A percentile compares a stretch with the other conserved stretches of the same genome.
phyloP scores from a whole-genome alignment of 2,329 filamentous ascomycete species.

The Calonectria pseudoturangicola region DNA sequence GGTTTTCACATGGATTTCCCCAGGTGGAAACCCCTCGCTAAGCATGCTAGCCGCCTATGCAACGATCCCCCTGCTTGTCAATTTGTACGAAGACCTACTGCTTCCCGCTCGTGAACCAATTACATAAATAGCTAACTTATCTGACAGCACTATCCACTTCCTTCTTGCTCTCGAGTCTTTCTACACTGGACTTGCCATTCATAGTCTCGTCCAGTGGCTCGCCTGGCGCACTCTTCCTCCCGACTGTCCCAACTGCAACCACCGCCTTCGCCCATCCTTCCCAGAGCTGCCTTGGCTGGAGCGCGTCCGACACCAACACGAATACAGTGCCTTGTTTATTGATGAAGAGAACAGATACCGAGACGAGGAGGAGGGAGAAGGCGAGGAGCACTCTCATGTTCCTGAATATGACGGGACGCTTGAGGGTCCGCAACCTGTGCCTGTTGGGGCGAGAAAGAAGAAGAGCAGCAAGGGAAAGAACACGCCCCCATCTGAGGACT shows the following conservation, averaged over 20 bases:
- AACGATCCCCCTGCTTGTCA: slow-evolving; percentile 64
- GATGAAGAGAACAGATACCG: slow-evolving; percentile 54
- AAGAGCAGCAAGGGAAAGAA: slow-evolving; percentile 51
- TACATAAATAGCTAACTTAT: slow-evolving; percentile 25
- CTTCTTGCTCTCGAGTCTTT: slow-evolving; percentile 61
- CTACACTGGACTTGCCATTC: slow-evolving; percentile 63
- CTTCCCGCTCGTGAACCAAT: neutral
- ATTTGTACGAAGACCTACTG: slow-evolving; percentile 59
- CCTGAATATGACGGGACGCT: slow-evolving; percentile 21
- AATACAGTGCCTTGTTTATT: slow-evolving; percentile 49
- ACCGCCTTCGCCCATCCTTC: slow-evolving; percentile 61
- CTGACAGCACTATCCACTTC: slow-evolving; percentile 60
- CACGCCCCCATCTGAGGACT: slow-evolving; percentile 49
- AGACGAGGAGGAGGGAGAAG: slow-evolving; percentile 52
- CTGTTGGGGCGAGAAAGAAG: slow-evolving; percentile 50
- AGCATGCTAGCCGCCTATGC: slow-evolving; percentile 65
- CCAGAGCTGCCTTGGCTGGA: slow-evolving; percentile 61
- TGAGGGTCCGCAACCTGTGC: slow-evolving; percentile 44
- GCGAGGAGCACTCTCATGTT: neutral
- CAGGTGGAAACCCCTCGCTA: slow-evolving; percentile 54
- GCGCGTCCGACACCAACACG: slow-evolving; percentile 44
- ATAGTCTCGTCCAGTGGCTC: slow-evolving; percentile 61
- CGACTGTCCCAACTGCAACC: slow-evolving; percentile 64
- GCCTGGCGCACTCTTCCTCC: slow-evolving; percentile 63
- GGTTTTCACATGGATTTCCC: slow-evolving; percentile 63